Conservation (phyloP, 2,329 filamentous ascomycete genomes). For the Colletotrichum endophyticum region DNA sequence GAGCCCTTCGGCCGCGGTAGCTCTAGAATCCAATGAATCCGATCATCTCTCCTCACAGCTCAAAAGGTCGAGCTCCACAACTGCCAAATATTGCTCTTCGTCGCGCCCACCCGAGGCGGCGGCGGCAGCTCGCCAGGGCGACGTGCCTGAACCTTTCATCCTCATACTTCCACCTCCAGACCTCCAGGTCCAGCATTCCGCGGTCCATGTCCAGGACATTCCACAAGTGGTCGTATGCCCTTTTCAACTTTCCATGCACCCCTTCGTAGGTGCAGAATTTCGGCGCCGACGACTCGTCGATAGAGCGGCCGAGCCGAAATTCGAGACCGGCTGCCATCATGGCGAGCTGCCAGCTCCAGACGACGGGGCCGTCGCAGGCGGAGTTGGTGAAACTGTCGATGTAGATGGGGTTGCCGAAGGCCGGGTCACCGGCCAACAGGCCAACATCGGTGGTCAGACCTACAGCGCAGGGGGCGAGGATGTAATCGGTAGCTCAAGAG, state of each 20-base stretch:
- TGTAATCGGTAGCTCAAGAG: neutral
- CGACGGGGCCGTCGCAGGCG: constrained; percentile 61
- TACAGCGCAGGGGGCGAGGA: neutral
- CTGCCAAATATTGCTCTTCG: too few relatives aligned
- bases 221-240: constrained; percentile 66
- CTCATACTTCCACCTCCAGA: neutral
- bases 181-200: neutral
- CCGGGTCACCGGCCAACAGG: neutral
- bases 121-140: too few relatives aligned
- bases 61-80: too few relatives aligned
- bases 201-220: constrained; percentile 62
- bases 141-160: neutral
- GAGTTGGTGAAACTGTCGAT: neutral
- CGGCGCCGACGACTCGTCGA: constrained; percentile 29
- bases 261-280: constrained; percentile 53
- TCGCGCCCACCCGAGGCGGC: too few relatives aligned
- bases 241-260: constrained; percentile 48
- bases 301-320: constrained; percentile 60
- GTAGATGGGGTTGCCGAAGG: neutral
- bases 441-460: neutral
- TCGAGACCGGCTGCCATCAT: constrained; percentile 69
- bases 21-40: too few relatives aligned
- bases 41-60: too few relatives aligned
- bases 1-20: too few relatives aligned
- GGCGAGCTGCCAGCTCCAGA: constrained; percentile 69